Conservation (phyloP, 1,139 yeast genomes). For the Yamadazyma membranifaciens region DNA sequence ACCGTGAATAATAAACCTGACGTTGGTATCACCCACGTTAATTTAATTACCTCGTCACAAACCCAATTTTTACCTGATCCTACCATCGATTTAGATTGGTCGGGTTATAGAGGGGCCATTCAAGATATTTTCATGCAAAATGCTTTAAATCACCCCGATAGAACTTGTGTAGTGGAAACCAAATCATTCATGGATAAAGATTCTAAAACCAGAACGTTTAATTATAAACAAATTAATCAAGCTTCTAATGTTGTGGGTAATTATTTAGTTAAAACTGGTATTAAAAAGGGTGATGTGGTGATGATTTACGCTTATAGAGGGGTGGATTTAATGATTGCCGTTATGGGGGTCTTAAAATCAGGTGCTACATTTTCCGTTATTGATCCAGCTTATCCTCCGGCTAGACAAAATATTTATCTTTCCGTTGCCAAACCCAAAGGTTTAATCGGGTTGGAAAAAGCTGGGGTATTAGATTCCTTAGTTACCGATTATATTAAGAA, state of each 20-base stretch:
- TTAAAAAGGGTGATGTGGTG: conserved; percentile 87
- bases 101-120: conserved; percentile 88
- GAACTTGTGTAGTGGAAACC: conserved; percentile 91
- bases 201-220: conserved; percentile 66
- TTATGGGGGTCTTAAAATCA: conserved; percentile 95
- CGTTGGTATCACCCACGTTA: conserved; percentile 55
- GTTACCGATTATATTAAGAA: conserved; percentile 74
- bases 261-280: conserved; percentile 76
- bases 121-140: conserved; percentile 90
- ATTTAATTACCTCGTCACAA: conserved; percentile 68
- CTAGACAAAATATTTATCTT: conserved; percentile 89
- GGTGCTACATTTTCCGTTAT: conserved; percentile 98
- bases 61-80: conserved; percentile 76
- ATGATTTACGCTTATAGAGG: conserved; percentile 98
- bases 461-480: conserved; percentile 73
- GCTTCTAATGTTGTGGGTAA: conserved; percentile 96
- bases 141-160: conserved; percentile 78
- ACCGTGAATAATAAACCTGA: conserved; percentile 29
- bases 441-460: conserved; percentile 83
- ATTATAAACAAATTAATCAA: conserved; percentile 81
- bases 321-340: conserved; percentile 94
- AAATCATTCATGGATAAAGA: conserved; percentile 60
- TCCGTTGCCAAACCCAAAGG: conserved; percentile 93
- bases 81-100: conserved; percentile 82
- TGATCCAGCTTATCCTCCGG: conserved; percentile 99